These are phyloP conservation scores for Fomitopsis palustris DNA, from an alignment of 1,284 basidiomycete genomes.

Conservation along the genomic window DNA sequence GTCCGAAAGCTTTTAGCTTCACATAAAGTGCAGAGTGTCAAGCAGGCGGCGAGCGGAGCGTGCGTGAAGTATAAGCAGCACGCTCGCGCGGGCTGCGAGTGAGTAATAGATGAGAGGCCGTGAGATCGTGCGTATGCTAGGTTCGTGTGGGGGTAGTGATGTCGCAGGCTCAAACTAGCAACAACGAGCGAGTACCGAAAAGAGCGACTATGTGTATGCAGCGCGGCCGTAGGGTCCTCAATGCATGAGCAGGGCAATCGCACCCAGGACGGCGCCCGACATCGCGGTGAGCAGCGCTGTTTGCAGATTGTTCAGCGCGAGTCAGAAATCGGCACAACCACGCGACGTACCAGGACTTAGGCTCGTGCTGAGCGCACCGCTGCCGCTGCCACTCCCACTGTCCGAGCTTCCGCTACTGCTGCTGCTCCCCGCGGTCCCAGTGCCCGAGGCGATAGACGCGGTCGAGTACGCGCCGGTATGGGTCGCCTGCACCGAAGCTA, in stretches of 20 bases:
- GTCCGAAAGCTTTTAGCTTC: too few species aligned
- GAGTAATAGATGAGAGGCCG: not conserved
- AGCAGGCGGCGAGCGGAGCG: too few species aligned
- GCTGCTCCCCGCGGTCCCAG: not conserved
- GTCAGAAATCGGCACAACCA: not conserved
- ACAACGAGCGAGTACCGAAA: too few species aligned
- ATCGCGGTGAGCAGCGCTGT: not conserved
- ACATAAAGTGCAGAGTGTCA: too few species aligned
- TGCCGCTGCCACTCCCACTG: not conserved
- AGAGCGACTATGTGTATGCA: too few species aligned
- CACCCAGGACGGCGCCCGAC: not conserved
- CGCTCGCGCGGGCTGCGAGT: too few species aligned
- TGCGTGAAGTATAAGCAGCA: too few species aligned
- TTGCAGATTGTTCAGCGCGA: not conserved
- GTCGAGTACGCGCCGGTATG: not conserved
- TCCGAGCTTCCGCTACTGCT: not conserved
- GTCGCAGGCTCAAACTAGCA: too few species aligned
- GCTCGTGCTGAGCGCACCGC: not conserved
- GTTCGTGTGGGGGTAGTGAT: too few species aligned
- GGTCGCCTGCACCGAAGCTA: not conserved
- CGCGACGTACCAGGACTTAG: not conserved
- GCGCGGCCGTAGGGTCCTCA: too few species aligned
- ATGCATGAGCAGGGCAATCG: too few species aligned
- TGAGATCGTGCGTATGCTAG: not conserved
- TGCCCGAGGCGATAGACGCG: not conserved